Base-by-base conservation (phyloP, 495 filamentous ascomycete species). In the Tirmania nivea region DNA sequence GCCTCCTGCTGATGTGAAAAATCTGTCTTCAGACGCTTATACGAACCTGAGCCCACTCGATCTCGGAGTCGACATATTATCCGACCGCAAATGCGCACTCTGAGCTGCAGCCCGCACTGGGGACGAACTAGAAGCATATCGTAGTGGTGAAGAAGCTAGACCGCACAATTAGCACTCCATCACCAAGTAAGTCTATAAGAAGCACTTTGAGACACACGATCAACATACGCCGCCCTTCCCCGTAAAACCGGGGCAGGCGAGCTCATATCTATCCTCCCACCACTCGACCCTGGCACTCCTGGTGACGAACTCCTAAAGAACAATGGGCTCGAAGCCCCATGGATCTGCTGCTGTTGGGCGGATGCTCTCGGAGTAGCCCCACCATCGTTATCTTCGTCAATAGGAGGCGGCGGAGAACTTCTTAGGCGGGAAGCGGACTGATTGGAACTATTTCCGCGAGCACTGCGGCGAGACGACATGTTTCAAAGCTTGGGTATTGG, bases 121-220 rank as follows among this genome's bases (percentile, higher is more conserved):
- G 16, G 61, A 63, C 45, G 62, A 64, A 25, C 62, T 65, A 31
- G 60, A 53, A 8, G 42, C 59, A 48, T 65, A 65, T 54, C 62
- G 54, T 39, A 65, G 45, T n/a, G 62, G 62, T 9, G 62, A 64
- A 50, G 62, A 65, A 16, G 53, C 60, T 63, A 52, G 49, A 14
- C 52, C 8, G 20, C 21, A 50, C 14, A 47, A 47, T 14, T 47
- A 14, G 19, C 2, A 14, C 14, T 47, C 9, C 2, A 47, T 47
- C 19, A n/a, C 42, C 42, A 14, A 14, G 19, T 8, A 47, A 19
- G 19, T 6, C 10, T 19, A 47, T 47, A n/a, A n/a, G 3, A 14
- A 47, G 19, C 19, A 14, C 10, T 19, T 19, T n/a, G 19, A 12
- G 3, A 16, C 48, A 8, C 25, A 50, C 48, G n/a, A 25, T 50